These are phyloP conservation scores for Fagopyrum homotropicum DNA, from an alignment of 148 eudicot species.

Conservation along the genomic window DNA sequence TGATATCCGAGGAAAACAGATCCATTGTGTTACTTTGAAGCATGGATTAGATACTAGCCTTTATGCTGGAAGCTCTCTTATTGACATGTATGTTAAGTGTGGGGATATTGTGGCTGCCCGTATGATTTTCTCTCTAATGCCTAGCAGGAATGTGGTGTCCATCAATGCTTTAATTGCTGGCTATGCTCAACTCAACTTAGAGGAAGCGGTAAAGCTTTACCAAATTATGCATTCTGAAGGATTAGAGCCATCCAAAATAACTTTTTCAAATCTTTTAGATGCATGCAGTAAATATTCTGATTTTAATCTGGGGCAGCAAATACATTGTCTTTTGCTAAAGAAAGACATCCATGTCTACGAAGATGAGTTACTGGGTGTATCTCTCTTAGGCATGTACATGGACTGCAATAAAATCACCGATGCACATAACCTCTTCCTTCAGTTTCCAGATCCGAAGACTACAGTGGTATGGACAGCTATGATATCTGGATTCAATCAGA, in stretches of 20 bases:
- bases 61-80: conserved; percentile 79
- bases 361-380: conserved; percentile 65
- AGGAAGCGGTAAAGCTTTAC: conserved; percentile 46
- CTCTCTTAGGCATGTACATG: conserved; percentile 76
- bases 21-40: conserved; percentile 65
- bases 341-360: conserved; percentile 30
- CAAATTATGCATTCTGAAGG: conserved; percentile 48
- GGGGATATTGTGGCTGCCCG: conserved; percentile 42
- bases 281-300: conserved; percentile 36
- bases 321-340: conserved; percentile 58
- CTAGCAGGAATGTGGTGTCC: conserved; percentile 51
- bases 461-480: conserved; percentile 74
- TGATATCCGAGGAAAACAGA: conserved; percentile 41
- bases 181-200: conserved; percentile 39
- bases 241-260: conserved; percentile 66
- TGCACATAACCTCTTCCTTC: conserved; percentile 50
- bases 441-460: conserved; percentile 59
- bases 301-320: conserved; percentile 56
- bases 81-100: conserved; percentile 94
- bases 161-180: conserved; percentile 77
- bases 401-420: conserved; percentile 33
- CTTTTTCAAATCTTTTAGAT: conserved; percentile 71
- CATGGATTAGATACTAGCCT: conserved; percentile 60
- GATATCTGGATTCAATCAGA: conserved; percentile 75
- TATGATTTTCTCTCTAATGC: conserved; percentile 55